Conservation (phyloP, 371 early-diverging fungal species). For the Rozella allomycis region DNA sequence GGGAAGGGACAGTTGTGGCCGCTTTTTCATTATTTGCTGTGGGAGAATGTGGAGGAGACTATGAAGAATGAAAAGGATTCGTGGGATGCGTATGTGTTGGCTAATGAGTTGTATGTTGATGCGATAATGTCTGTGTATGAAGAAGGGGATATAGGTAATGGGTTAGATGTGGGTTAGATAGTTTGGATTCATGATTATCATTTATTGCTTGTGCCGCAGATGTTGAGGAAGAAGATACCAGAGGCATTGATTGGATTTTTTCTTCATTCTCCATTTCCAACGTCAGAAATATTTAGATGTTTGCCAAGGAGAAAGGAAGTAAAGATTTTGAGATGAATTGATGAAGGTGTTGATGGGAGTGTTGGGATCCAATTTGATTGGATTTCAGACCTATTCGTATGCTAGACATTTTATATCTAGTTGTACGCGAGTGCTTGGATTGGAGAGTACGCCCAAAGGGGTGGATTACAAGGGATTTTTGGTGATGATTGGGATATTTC, state of each 20-base stretch:
- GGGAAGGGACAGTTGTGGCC: conserved; percentile 90
- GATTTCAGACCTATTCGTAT: conserved; percentile 92
- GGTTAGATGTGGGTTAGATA: conserved; percentile 7
- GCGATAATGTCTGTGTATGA: conserved; percentile 43
- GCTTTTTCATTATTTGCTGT: conserved; percentile 83
- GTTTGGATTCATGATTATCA: conserved; percentile 98
- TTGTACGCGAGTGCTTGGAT: conserved; percentile 69
- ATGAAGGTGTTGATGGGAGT: conserved; percentile 71
- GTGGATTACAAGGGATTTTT: conserved; percentile 37
- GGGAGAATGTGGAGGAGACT: conserved; percentile 41
- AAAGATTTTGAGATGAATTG: too few species aligned
- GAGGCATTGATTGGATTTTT: conserved; percentile 78
- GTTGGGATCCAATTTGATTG: conserved; percentile 73
- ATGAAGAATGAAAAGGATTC: conserved; percentile 31
- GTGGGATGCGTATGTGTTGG: conserved; percentile 65
- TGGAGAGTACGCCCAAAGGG: conserved; percentile 38
- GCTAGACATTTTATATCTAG: conserved; percentile 79
- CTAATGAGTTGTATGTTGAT: conserved; percentile 69
- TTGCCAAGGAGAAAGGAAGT: too few species aligned
- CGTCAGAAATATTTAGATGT: conserved; percentile 76
- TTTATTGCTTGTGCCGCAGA: conserved; percentile 55
- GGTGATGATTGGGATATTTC: conserved; percentile 68
- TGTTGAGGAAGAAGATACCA: conserved; percentile 47
- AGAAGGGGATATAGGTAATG: conserved; percentile 61
- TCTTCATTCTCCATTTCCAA: conserved; percentile 91